Percentiles rank a stretch among this genome's conserved stretches.
These are phyloP conservation scores for Wickerhamomyces chaumierensis DNA, from an alignment of 805 yeast species.

Conservation along the genomic window DNA sequence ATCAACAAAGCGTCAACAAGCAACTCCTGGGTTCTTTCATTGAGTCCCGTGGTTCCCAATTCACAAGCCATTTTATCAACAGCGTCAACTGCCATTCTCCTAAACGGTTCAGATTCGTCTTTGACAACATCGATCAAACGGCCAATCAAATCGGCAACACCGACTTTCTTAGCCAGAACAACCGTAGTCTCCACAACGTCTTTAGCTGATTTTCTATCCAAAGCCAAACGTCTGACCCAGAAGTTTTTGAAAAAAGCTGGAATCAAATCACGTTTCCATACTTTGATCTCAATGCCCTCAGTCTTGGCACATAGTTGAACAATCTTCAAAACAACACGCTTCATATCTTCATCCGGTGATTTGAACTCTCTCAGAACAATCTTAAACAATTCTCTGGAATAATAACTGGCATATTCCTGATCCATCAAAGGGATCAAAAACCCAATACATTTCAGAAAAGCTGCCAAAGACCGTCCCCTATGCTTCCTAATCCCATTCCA, in stretches of 20 bases:
- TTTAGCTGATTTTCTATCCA: conserved; percentile 45
- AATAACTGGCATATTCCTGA: conserved; percentile 67
- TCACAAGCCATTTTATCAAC: conserved; percentile 40
- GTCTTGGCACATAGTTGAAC: conserved; percentile 56
- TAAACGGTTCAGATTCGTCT: conserved; percentile 73
- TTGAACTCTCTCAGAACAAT: conserved; percentile 61
- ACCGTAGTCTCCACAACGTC: conserved; percentile 66
- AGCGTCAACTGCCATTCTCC: conserved; percentile 71
- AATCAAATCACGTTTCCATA: conserved; percentile 39
- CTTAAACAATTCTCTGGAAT: conserved; percentile 61
- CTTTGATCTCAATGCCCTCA: conserved; percentile 41
- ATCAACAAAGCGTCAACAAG: conserved; percentile 71
- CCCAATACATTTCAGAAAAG: conserved; percentile 70
- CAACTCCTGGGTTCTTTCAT: conserved; percentile 46
- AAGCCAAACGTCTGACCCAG: conserved; percentile 77
- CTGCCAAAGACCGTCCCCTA: conserved; percentile 67
- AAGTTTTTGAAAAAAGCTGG: conserved; percentile 57
- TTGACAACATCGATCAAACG: conserved; percentile 47
- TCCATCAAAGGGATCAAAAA: conserved; percentile 79
- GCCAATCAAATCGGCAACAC: conserved; percentile 49
- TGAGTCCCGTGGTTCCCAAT: conserved; percentile 48
- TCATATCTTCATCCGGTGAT: conserved; percentile 85
- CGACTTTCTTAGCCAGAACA: conserved; percentile 55
- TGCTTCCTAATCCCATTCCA: conserved; percentile 74
- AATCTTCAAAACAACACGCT: conserved; percentile 56